A percentile compares a stretch with the other conserved stretches of the same genome.
Evolutionary conservation across 1,284 basidiomycete genomes (phyloP).

Genomic region (Cryptococcus sp.): DNA sequence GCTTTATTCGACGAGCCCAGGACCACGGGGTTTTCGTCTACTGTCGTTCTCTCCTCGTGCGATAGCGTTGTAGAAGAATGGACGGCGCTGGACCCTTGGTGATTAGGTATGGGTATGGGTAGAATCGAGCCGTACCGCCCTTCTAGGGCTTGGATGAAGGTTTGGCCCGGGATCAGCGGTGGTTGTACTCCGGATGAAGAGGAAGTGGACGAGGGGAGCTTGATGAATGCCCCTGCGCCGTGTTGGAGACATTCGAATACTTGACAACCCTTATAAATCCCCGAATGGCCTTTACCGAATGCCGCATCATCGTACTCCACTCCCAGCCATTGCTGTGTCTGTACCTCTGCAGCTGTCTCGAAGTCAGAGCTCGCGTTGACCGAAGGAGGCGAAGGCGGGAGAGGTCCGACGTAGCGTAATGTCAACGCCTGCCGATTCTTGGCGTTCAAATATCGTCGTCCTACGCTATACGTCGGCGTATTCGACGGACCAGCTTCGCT

Average conservation of each 20-base stretch:
- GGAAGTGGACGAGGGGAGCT: conserved; percentile 4
- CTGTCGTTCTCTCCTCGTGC: too few relatives aligned
- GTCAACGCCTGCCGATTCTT: conserved; percentile 41
- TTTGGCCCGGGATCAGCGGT: conserved; percentile 59
- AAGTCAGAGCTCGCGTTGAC: background rate
- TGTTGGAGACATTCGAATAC: conserved; percentile 64
- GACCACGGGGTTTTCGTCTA: conserved; percentile 54
- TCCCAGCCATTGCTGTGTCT: conserved; percentile 73
- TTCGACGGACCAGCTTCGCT: background rate
- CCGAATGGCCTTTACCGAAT: conserved; percentile 80
- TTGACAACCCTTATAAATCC: conserved; percentile 69
- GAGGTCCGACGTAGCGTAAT: conserved; percentile 44
- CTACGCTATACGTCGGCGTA: conserved; percentile 14
- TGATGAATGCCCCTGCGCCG: conserved; percentile 50
- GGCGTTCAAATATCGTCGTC: conserved; percentile 40
- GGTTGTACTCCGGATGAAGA: too few relatives aligned
- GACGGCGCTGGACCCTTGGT: background rate
- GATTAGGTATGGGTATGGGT: conserved; percentile 14
- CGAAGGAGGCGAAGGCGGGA: background rate
- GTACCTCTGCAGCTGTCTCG: background rate
- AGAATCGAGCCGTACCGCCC: conserved; percentile 63
- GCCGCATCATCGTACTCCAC: conserved; percentile 89
- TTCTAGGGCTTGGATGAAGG: conserved; percentile 73
- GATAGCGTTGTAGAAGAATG: conserved; percentile 4
- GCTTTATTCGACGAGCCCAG: conserved; percentile 78